phyloP scores from a whole-genome alignment of 345 rosid genomes.

The Populus alba region DNA sequence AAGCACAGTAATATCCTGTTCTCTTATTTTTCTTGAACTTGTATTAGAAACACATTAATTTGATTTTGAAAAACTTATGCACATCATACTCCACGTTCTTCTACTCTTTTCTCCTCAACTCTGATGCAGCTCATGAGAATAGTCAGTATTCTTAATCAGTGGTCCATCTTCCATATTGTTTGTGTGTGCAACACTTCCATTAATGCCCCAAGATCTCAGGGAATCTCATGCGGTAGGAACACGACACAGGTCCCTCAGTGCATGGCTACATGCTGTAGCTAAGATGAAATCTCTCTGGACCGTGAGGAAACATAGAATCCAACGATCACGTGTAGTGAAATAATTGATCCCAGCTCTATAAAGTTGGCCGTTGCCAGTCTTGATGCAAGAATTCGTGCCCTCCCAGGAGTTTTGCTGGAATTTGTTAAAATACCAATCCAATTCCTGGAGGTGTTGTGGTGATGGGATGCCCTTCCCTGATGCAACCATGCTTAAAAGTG shows the following conservation, averaged over 20 bases:
- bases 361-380: too few species aligned
- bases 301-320: not conserved
- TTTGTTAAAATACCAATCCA: too few species aligned
- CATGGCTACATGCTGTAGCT: too few species aligned
- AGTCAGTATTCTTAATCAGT: slow-evolving; percentile 37
- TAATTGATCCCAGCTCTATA: not conserved
- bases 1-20: slow-evolving; percentile 64
- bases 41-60: not conserved
- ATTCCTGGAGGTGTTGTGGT: too few species aligned
- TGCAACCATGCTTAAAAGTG: too few species aligned
- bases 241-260: too few species aligned
- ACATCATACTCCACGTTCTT: not conserved
- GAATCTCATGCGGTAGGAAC: not conserved
- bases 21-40: not conserved
- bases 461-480: too few species aligned
- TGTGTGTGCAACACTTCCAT: not conserved
- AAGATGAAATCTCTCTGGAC: not conserved
- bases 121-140: slow-evolving; percentile 52
- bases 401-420: too few species aligned
- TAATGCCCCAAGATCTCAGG: not conserved
- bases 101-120: slow-evolving; percentile 31
- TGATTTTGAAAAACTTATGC: not conserved
- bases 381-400: too few species aligned
- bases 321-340: too few species aligned
- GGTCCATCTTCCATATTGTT: not conserved